These are phyloP conservation scores for Esteya vermicola DNA, from an alignment of 2,329 filamentous ascomycete genomes.

Conservation along the genomic window DNA sequence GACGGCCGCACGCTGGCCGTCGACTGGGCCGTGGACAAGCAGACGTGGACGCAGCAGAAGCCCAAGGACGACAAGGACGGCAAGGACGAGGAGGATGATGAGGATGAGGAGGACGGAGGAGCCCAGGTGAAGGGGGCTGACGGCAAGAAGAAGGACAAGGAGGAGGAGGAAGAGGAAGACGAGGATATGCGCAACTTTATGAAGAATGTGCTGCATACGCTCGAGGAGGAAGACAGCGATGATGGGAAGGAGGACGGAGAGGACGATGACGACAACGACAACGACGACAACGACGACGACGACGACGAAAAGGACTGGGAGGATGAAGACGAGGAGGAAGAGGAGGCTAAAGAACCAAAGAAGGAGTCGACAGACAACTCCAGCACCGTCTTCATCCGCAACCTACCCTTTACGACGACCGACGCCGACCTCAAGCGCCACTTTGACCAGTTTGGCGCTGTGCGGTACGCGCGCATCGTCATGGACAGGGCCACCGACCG, in stretches of 20 bases:
- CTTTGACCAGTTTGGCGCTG: constrained; percentile 74
- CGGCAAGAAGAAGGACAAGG: constrained; percentile 13
- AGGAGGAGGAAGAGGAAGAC: constrained; percentile 20
- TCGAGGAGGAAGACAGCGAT: constrained; percentile 41
- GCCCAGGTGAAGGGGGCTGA: constrained; percentile 14
- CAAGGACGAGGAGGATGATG: constrained; percentile 14
- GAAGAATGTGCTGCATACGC: constrained; percentile 41
- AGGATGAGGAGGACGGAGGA: constrained; percentile 15
- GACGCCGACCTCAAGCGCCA: constrained; percentile 74
- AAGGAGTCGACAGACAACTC: constrained; percentile 44
- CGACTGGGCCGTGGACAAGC: constrained; percentile 92
- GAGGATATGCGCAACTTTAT: constrained; percentile 37
- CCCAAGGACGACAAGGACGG: constrained; percentile 10
- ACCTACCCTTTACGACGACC: constrained; percentile 77
- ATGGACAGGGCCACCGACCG: constrained; percentile 74
- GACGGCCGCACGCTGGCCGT: constrained; percentile 83
- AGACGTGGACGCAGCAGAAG: constrained; percentile 54
- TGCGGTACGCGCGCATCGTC: constrained; percentile 85
- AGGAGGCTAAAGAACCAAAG: constrained; percentile 16
- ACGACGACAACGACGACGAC: constrained; percentile 27
- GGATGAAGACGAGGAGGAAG: constrained; percentile 15
- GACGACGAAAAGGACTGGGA: constrained; percentile 23
- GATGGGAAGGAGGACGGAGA: constrained; percentile 33
- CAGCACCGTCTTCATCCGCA: constrained; percentile 80
- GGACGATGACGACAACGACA: constrained; percentile 27